Conservation (phyloP, 441 rosid species). For the Iberis amara region DNA sequence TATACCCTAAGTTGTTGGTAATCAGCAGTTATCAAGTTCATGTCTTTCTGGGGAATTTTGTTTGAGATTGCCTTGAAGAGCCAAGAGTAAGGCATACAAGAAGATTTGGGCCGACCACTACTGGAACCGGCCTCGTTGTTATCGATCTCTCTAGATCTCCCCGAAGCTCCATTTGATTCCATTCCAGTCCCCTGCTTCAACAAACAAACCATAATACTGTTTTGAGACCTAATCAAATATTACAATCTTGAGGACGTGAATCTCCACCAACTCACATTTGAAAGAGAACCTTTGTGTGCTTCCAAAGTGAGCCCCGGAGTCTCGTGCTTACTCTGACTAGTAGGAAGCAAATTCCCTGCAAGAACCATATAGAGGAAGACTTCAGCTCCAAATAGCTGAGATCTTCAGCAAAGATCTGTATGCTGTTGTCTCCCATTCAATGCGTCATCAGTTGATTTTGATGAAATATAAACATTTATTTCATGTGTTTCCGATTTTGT, state of each 20-base stretch:
- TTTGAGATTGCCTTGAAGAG: slow-evolving; percentile 74
- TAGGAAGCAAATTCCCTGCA: slow-evolving; percentile 23
- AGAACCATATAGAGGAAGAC: neutral
- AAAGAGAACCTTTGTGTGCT: slow-evolving; percentile 17
- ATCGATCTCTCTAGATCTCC: neutral
- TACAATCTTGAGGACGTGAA: neutral
- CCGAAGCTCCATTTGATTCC: slow-evolving; percentile 13
- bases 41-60: slow-evolving; percentile 47
- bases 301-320: slow-evolving; percentile 17
- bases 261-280: slow-evolving; percentile 19
- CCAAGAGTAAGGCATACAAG: slow-evolving; percentile 78
- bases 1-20: slow-evolving; percentile 68
- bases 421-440: slow-evolving; percentile 32
- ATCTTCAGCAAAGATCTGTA: slow-evolving; percentile 20
- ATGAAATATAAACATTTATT: neutral
- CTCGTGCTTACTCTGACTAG: slow-evolving; percentile 18
- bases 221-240: slow-evolving; percentile 7
- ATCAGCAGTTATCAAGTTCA: slow-evolving; percentile 46
- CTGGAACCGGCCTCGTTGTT: slow-evolving; percentile 21
- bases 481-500: too few species aligned
- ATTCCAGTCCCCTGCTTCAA: slow-evolving; percentile 21
- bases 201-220: slow-evolving; percentile 13
- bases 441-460: slow-evolving; percentile 36
- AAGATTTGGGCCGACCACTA: slow-evolving; percentile 37
- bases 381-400: slow-evolving; percentile 17